phyloP scores from a whole-genome alignment of 2,329 filamentous ascomycete genomes.

The Juglanconis juglandina region DNA sequence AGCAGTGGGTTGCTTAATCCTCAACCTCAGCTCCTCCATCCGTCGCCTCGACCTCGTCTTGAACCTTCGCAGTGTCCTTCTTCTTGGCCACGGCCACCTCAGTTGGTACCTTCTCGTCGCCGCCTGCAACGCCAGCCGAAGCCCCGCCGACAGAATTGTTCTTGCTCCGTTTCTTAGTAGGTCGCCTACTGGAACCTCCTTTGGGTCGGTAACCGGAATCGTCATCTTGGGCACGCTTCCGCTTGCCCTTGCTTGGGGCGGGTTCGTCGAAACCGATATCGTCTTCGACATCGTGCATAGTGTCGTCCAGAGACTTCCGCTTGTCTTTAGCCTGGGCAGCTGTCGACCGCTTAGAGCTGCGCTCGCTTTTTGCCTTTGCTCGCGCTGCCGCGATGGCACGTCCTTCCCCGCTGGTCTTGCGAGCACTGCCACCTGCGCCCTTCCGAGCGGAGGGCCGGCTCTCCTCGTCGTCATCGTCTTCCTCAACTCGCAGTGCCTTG shows the following conservation, averaged over 20 bases:
- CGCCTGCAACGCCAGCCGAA: constrained; percentile 1
- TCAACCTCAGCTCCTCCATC: constrained; percentile 2
- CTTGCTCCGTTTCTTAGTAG: constrained; percentile 59
- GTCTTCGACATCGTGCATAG: constrained; percentile 15
- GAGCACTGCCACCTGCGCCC: constrained; percentile 27
- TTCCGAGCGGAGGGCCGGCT: constrained; percentile 24
- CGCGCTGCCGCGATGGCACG: constrained; percentile 23
- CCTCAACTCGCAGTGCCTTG: constrained; percentile 23
- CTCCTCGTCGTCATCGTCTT: constrained; percentile 39
- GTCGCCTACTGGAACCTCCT: constrained; percentile 49
- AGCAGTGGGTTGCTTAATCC: background rate
- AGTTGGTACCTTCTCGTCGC: constrained; percentile 28
- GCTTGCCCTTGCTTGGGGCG: constrained; percentile 46
- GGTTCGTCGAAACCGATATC: constrained; percentile 22
- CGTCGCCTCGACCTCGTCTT: background rate
- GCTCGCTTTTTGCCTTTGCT: constrained; percentile 18
- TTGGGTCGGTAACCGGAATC: constrained; percentile 59
- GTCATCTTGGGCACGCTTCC: constrained; percentile 50
- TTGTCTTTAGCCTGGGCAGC: constrained; percentile 14
- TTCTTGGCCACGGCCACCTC: constrained; percentile 5
- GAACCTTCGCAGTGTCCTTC: background rate
- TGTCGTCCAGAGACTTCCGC: constrained; percentile 17
- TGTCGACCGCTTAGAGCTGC: constrained; percentile 16
- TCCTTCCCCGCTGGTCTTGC: constrained; percentile 28
- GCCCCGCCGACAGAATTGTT: constrained; percentile 26